Conservation (phyloP, 768 basidiomycete species). For the Russula vinacea region DNA sequence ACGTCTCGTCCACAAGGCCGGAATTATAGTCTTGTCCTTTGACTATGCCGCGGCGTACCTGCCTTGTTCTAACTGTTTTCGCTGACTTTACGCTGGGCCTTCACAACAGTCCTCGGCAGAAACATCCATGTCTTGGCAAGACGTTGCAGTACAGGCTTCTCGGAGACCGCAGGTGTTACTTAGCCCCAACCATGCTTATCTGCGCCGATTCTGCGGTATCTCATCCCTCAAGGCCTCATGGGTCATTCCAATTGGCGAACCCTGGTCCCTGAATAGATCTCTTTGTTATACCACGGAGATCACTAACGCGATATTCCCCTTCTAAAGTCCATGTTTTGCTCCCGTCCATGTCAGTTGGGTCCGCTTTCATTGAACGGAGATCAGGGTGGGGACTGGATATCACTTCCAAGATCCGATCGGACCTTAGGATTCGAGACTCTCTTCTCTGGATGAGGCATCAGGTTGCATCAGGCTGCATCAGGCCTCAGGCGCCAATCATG, state of each 20-base stretch:
- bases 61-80: neutral
- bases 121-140: neutral
- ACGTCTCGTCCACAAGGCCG: too few relatives aligned
- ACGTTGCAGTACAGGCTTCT: neutral
- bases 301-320: neutral
- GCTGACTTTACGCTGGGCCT: neutral
- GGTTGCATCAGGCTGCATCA: too few relatives aligned
- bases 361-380: neutral
- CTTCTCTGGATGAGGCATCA: too few relatives aligned
- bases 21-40: too few relatives aligned
- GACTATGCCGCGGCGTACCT: neutral
- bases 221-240: neutral
- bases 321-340: too few relatives aligned
- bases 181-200: neutral
- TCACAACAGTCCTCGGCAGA: neutral
- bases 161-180: neutral
- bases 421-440: neutral
- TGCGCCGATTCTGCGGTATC: neutral
- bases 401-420: neutral
- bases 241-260: neutral
- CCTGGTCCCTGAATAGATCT: too few relatives aligned
- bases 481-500: neutral
- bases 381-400: neutral
- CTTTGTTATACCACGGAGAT: neutral
- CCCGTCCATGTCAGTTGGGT: too few relatives aligned